These are phyloP conservation scores for Coprinellus aureogranulatus DNA, from an alignment of 768 basidiomycete species.

Conservation along the genomic window DNA sequence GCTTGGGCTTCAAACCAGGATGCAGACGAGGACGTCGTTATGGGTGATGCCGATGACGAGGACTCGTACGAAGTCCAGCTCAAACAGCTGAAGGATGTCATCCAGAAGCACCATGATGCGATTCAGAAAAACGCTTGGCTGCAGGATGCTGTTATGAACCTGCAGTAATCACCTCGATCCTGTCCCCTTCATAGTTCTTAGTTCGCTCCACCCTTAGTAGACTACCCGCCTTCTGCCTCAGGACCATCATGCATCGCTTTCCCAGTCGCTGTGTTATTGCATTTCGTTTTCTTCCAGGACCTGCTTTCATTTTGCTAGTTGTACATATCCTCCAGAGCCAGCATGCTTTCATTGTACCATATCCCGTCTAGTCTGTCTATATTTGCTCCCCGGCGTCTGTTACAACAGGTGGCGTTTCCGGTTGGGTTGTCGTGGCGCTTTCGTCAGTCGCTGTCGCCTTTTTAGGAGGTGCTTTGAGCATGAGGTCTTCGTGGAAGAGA, in stretches of 20 bases:
- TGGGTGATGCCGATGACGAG: conserved; percentile 3
- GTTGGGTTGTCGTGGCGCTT: neutral
- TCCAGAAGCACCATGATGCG: neutral
- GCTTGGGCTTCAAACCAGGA: conserved; percentile 52
- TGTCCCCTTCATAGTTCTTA: neutral
- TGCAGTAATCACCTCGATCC: neutral
- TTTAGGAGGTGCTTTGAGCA: conserved; percentile 53
- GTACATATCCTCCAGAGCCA: no score
- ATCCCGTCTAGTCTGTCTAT: no score
- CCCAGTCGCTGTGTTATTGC: no score
- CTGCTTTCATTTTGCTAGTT: no score
- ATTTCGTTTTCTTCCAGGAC: no score
- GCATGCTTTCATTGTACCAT: no score
- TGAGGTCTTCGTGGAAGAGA: conserved; percentile 80
- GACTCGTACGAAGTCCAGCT: conserved; percentile 4
- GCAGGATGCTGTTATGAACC: neutral
- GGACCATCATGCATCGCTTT: no score
- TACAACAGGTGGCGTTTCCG: neutral
- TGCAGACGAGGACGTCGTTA: conserved; percentile 36
- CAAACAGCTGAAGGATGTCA: conserved; percentile 4
- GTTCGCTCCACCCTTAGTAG: no score
- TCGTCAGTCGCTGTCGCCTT: neutral
- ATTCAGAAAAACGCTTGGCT: neutral
- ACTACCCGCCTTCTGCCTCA: no score
- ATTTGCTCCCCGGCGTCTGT: no score